Evolutionary conservation across 1,139 yeast genomes (phyloP).

Genomic region (Schizosaccharomyces versatilis): DNA sequence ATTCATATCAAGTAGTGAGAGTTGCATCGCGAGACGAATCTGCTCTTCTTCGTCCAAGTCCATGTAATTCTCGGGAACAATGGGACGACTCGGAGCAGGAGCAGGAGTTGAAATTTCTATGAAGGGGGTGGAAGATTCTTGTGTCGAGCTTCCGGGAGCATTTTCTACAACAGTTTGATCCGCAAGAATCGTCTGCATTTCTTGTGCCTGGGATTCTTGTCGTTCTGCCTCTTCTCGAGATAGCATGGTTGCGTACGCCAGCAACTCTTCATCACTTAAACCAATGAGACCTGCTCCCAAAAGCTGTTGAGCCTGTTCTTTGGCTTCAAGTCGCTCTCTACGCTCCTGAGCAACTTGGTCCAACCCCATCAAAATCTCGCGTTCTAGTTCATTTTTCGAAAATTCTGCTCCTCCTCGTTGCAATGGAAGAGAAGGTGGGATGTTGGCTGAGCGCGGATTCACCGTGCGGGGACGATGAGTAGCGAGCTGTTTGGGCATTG

Average conservation of each 20-base stretch:
- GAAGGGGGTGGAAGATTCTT: neutral
- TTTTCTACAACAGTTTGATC: neutral
- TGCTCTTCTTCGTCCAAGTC: neutral
- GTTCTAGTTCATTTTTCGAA: neutral
- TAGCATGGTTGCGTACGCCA: conserved; percentile 3
- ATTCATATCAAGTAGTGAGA: neutral
- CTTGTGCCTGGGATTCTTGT: neutral
- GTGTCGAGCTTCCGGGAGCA: neutral
- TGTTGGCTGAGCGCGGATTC: neutral
- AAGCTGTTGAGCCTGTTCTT: neutral
- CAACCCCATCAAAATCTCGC: neutral
- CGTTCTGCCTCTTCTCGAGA: neutral
- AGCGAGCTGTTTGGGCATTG: neutral
- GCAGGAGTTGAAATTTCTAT: neutral
- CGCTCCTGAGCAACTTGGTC: neutral
- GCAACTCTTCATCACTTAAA: neutral
- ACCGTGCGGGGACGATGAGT: neutral
- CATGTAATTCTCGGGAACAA: too few relatives aligned
- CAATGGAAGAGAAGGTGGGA: too few relatives aligned
- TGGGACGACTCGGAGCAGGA: neutral
- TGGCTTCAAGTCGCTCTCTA: neutral
- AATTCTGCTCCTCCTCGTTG: neutral
- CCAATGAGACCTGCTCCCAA: neutral
- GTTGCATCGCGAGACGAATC: neutral
- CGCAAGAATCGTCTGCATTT: too few relatives aligned